Percentiles rank a stretch among this genome's conserved stretches.
Conservation (phyloP, 1,139 yeast genomes). For the Candida dubliniensis region DNA sequence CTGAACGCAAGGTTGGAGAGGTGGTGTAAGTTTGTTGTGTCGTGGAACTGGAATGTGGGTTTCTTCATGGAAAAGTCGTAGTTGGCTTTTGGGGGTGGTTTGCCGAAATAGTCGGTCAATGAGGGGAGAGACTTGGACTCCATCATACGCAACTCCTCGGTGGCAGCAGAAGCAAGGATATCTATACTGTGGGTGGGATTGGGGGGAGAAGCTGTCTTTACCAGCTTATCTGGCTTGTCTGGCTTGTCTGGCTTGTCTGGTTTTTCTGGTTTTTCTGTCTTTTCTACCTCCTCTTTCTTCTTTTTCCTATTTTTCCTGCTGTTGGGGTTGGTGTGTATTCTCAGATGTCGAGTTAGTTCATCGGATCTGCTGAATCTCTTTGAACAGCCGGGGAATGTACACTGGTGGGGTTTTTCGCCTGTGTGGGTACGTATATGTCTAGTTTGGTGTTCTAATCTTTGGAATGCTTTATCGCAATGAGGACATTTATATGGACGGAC, state of each 20-base stretch:
- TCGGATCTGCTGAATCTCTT: conserved; percentile 69
- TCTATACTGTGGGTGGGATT: conserved; percentile 52
- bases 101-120: conserved; percentile 54
- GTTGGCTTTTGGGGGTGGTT: conserved; percentile 2
- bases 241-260: too few species aligned
- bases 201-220: conserved; percentile 7
- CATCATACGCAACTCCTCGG: conserved; percentile 65
- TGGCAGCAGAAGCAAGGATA: conserved; percentile 77
- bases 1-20: conserved; percentile 29
- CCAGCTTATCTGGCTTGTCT: too few species aligned
- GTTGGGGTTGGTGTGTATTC: conserved; percentile 61
- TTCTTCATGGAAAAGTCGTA: conserved; percentile 5
- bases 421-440: conserved; percentile 72
- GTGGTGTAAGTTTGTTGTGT: conserved; percentile 25
- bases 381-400: conserved; percentile 65
- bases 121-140: conserved; percentile 68
- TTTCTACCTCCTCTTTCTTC: conserved; percentile 21
- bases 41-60: conserved; percentile 13
- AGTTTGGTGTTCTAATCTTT: conserved; percentile 65
- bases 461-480: conserved; percentile 62
- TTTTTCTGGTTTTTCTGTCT: too few species aligned
- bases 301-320: conserved; percentile 37
- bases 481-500: conserved; percentile 58
- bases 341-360: conserved; percentile 65
- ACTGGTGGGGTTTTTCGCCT: conserved; percentile 74